Evolutionary conservation across 2,329 filamentous ascomycete species (phyloP), one percentile per base, ranked within the genome.

Genomic region (Ascocoryne sarcoides): DNA sequence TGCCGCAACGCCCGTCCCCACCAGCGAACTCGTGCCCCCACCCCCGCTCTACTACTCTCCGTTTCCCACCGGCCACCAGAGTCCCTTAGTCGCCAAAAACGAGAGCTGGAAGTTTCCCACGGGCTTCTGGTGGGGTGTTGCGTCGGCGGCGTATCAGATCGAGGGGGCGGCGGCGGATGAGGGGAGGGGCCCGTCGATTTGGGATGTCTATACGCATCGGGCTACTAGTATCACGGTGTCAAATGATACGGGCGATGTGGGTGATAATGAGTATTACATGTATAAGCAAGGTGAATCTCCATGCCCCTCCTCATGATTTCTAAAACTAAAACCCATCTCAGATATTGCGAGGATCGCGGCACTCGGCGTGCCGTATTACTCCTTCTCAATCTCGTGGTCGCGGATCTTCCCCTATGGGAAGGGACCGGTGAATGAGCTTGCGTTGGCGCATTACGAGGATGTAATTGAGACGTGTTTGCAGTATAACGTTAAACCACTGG

Each of bases 281-380:
- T 75, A 74, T 49, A 74, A 73, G 53, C 71, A 74, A 55, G 69
- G 71, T 46, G 58, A 62, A 37, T 10, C n/a, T 31, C 53, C 60
- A 2, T 1, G 56, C 60, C 10, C 56, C n/a, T 12, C n/a, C 19
- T 23, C 4, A 5, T 4, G 3, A n/a, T 4, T 10, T 20, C 12
- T n/a, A n/a, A 26, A 37, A 14, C 36, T 12, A 9, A 28, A 10
- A 9, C 18, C 18, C 32, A 12, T 12, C 12, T 26, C 7, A 55
- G 70, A 75, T 31, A 73, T 75, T 20, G 69, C 67, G 39, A 62
- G 70, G 0, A 61, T 74, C 10, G 71, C 71, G 1, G 61, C 70
- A 2, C 65, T 75, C 53, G 71, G 71, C 0, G 65, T 71, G 4
- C 65, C 65, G 35, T 66, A 69, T 28, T 74, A 71, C 52, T 66